A percentile compares a stretch with the other conserved stretches of the same genome.
Conservation (phyloP, 2,329 filamentous ascomycete genomes). For the Talaromyces sp. region DNA sequence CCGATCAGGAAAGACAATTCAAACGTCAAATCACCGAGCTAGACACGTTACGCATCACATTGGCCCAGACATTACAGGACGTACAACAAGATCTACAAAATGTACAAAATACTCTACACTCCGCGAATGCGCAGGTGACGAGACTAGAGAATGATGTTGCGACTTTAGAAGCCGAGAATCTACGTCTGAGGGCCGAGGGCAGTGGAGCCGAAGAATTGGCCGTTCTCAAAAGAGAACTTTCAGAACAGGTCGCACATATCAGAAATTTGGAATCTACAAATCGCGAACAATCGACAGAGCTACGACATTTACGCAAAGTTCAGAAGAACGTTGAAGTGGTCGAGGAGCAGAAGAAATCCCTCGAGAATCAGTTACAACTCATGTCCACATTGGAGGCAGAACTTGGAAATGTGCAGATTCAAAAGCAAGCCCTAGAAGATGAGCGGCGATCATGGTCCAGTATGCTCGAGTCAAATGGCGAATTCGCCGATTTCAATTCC, state of each 20-base stretch:
- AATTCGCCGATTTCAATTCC: constrained; percentile 72
- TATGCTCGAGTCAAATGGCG: constrained; percentile 69
- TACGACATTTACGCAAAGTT: constrained; percentile 75
- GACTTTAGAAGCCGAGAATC: constrained; percentile 74
- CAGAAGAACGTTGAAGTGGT: constrained; percentile 89
- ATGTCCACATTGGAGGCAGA: constrained; percentile 73
- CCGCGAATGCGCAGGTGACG: constrained; percentile 63
- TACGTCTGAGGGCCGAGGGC: constrained; percentile 79
- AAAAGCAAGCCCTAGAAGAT: constrained; percentile 82
- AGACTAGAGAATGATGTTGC: constrained; percentile 70
- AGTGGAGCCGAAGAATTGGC: constrained; percentile 81
- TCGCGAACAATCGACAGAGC: constrained; percentile 71
- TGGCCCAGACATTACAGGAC: constrained; percentile 55
- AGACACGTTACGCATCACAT: constrained; percentile 57
- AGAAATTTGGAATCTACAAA: constrained; percentile 76
- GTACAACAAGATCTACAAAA: constrained; percentile 54
- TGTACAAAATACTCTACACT: constrained; percentile 54
- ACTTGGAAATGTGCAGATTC: constrained; percentile 73
- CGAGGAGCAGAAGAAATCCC: constrained; percentile 85
- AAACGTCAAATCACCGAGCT: constrained; percentile 58
- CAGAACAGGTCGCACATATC: constrained; percentile 90
- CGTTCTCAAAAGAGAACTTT: constrained; percentile 81
- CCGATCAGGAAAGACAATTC: constrained; percentile 65
- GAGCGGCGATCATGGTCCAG: constrained; percentile 83
- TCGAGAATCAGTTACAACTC: constrained; percentile 73